phyloP scores from a whole-genome alignment of 257 asterid genomes.

The Rhazya stricta region DNA sequence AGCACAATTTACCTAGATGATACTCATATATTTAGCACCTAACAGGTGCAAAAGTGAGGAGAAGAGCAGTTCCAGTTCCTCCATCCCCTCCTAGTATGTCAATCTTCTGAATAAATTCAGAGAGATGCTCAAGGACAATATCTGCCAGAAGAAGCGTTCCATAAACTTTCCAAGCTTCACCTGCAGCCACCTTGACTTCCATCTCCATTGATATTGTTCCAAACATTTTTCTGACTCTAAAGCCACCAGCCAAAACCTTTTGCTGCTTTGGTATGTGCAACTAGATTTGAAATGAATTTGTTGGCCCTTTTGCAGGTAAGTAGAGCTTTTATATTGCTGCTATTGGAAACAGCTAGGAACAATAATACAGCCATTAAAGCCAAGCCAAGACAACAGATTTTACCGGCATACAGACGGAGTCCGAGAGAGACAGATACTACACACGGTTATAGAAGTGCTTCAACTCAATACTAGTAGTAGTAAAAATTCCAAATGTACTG shows the following conservation, averaged over 20 bases:
- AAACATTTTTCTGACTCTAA: slow-evolving; percentile 1
- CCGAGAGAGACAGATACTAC: neutral
- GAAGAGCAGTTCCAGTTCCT: slow-evolving; percentile 42
- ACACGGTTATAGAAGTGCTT: neutral
- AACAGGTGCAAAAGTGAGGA: slow-evolving; percentile 36
- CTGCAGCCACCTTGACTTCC: slow-evolving; percentile 39
- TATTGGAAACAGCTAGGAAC: neutral
- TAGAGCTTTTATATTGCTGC: neutral
- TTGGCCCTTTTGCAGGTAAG: neutral
- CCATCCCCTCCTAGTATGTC: slow-evolving; percentile 55
- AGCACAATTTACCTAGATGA: no score
- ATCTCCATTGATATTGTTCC: slow-evolving; percentile 39
- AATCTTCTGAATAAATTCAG: slow-evolving; percentile 28
- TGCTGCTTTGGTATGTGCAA: slow-evolving; percentile 1
- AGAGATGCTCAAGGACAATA: slow-evolving; percentile 19
- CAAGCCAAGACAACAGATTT: neutral
- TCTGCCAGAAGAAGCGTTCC: slow-evolving; percentile 36
- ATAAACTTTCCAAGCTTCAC: slow-evolving; percentile 59
- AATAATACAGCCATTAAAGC: neutral
- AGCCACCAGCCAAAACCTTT: neutral
- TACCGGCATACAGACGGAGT: neutral
- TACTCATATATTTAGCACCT: no score
- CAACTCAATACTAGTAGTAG: no score
- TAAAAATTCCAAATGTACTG: no score
- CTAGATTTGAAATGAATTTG: neutral